Evolutionary conservation across 176 grass and related monocot genomes (phyloP), one percentile per base, ranked within the genome.

Genomic region (Oryza officinalis): DNA sequence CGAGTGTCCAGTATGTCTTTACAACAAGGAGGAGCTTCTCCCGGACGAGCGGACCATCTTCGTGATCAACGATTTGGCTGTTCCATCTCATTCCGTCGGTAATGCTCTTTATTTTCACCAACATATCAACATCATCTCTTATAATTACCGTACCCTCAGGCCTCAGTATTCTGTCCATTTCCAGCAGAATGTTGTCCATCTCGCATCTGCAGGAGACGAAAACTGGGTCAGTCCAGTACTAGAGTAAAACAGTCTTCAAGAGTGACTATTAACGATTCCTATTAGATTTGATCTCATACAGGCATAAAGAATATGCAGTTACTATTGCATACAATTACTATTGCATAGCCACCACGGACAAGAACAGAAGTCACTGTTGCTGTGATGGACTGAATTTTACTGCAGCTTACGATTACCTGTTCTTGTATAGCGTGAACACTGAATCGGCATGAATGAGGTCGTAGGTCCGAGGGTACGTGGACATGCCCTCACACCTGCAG

Each of bases 401-500:
- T 17, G 57, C 72, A 45, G 33, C 3, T 14, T 84, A 6, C 80
- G 28, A 60, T 86, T 89, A 96, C 96, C 91, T 96, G 78, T 90
- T 78, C 37, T 90, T 87, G 85, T 99, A 96, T 6, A 99, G 77
- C 3, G 74, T 94, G 76, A 99, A 96, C 10, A 99, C 38, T 63
- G 86, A 86, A 86, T 99, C 87, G 2, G 87, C 91, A 75, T 99
- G 96, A 31, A 99, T 85, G 66, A 99, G 93, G 68, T 96, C 96
- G 22, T 99, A 99, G 8, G 96, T 99, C 75, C 96, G 89, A 32
- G 96, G 96, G 86, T 99, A 99, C 0, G 96, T 94, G 30, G 96
- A 99, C 93, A 96, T 90, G 69, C 89, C 89, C 87, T 99, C 89
- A 46, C 96, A 99, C 96, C 93, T 98, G 85, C 80, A 87, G 77